A percentile compares a stretch with the other conserved stretches of the same genome.
Conservation (phyloP, 345 rosid species). For the Pugionium cornutum region DNA sequence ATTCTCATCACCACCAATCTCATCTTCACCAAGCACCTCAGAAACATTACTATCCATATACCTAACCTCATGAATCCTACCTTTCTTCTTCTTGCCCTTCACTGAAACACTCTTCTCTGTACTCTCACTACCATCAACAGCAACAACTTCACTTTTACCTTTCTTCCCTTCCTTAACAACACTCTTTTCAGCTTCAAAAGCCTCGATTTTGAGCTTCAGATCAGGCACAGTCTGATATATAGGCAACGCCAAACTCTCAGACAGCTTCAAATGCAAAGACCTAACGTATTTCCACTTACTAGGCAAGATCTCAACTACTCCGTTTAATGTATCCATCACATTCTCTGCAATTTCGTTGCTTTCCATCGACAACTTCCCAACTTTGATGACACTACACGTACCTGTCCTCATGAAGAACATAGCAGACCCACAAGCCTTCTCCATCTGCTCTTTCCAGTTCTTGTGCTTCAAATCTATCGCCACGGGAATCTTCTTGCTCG, state of each 20-base stretch:
- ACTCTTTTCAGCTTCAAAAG: constrained; percentile 30
- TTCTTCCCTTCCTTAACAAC: constrained; percentile 29
- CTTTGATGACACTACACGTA: constrained; percentile 71
- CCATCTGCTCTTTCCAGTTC: constrained; percentile 82
- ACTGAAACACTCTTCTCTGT: constrained; percentile 29
- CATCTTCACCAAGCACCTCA: constrained; percentile 45
- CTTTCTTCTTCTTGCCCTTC: constrained; percentile 56
- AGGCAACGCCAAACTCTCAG: constrained; percentile 73
- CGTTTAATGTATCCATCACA: constrained; percentile 59
- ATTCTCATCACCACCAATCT: constrained; percentile 41
- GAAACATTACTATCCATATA: constrained; percentile 63
- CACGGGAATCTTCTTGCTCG: constrained; percentile 67
- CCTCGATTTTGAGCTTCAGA: constrained; percentile 63
- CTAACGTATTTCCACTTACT: constrained; percentile 67
- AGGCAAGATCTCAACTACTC: constrained; percentile 62
- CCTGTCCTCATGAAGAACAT: constrained; percentile 65
- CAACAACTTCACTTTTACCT: constrained; percentile 20
- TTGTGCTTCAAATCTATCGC: constrained; percentile 64
- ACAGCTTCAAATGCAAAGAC: constrained; percentile 70
- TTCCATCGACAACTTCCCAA: constrained; percentile 62
- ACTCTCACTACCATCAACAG: constrained; percentile 23
- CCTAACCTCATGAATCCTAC: constrained; percentile 73
- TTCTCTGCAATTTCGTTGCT: constrained; percentile 50
- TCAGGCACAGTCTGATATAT: constrained; percentile 71
- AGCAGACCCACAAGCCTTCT: constrained; percentile 59